Evolutionary conservation across 2,329 filamentous ascomycete species (phyloP).

Genomic region (Colletotrichum theobromicola): DNA sequence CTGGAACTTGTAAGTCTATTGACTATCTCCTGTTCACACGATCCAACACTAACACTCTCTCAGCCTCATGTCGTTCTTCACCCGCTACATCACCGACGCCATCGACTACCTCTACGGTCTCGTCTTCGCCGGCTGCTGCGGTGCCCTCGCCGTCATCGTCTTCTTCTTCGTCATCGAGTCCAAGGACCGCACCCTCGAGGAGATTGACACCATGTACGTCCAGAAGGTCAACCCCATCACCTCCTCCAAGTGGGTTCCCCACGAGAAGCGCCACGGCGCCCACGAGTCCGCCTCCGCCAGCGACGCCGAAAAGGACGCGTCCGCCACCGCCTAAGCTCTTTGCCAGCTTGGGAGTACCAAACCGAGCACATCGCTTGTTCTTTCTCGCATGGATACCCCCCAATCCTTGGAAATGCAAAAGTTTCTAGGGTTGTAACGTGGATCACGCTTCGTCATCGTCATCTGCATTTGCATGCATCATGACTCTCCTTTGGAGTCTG

Average conservation of each 20-base stretch:
- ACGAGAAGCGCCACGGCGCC: slow-evolving; percentile 30
- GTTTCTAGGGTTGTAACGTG: neutral
- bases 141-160: slow-evolving; percentile 66
- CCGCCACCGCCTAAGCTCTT: neutral
- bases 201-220: slow-evolving; percentile 80
- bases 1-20: slow-evolving; percentile 66
- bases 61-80: slow-evolving; percentile 51
- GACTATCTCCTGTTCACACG: slow-evolving; percentile 32
- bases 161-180: slow-evolving; percentile 80
- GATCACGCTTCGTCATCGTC: neutral
- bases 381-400: neutral
- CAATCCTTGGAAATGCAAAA: neutral
- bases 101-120: slow-evolving; percentile 76
- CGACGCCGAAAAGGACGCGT: slow-evolving; percentile 7
- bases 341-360: too few relatives aligned
- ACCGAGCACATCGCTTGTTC: neutral
- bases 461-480: neutral
- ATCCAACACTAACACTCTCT: slow-evolving; percentile 4
- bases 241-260: slow-evolving; percentile 40
- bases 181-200: slow-evolving; percentile 74
- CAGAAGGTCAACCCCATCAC: slow-evolving; percentile 54
- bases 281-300: slow-evolving; percentile 12
- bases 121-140: slow-evolving; percentile 73
- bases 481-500: neutral
- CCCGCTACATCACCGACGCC: slow-evolving; percentile 73